Evolutionary conservation across 306 rosid species (phyloP), one percentile per base, ranked within the genome.

Genomic region (Senna siamea): DNA sequence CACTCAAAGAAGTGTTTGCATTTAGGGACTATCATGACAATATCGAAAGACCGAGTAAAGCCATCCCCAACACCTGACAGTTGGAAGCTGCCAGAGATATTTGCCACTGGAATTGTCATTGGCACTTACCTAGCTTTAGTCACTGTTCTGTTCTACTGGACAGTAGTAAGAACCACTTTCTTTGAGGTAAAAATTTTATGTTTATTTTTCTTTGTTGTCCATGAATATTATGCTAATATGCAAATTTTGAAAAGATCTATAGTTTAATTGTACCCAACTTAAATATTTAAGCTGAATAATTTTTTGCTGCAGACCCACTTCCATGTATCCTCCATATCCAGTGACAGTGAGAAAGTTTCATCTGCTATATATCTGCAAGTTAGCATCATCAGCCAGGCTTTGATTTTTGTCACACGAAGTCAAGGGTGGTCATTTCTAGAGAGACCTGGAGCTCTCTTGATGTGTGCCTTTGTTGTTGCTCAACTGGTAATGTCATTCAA

Each of bases 11-110:
- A 53, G 9, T 61, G 44, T 77, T 52, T 38, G 47, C 43, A 41
- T 70, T 32, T 65, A 89, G 96, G 93, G 44, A 92, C 96, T 51
- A 89, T 92, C 88, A 92, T 92, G 97, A 92, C 97, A 43, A 92
- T 92, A 77, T 88, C 96, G 19, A 72, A 89, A 76, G 97, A 92
- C 51, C 84, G 97, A 6, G 96, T 92, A 75, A 92, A 74, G 87
- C 97, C 97, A 40, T 92, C 97, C 35, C 97, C 91, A 6, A 82
- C 66, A 70, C 97, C 97, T 5, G 96, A 92, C 81, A 92, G 97
- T 80, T 92, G 96, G 97, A 92, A 89, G 85, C 88, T 89, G 73
- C 87, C 87, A 26, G 97, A 89, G 89, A 92, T 92, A 69, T 89
- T 92, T 71, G 93, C 90, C 17, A 92, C 97, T 15, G 97, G 97